Percentiles rank a stretch among this genome's conserved stretches.
Conservation (phyloP, 2,329 filamentous ascomycete genomes). For the Fusarium sp. region DNA sequence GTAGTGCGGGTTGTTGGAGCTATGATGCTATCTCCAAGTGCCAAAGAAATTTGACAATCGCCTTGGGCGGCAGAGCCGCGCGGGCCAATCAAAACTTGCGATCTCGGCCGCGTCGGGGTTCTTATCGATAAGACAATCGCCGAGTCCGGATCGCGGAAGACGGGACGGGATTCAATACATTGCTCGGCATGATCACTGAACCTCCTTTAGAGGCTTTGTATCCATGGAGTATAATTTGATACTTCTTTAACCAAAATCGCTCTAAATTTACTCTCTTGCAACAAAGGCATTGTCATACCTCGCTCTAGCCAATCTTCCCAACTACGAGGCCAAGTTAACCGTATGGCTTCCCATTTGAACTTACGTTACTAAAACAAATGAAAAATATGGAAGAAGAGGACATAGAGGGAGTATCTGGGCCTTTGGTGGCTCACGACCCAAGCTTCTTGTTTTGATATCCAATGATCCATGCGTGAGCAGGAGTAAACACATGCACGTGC, state of each 20-base stretch:
- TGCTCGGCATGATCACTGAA: background rate
- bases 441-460: background rate
- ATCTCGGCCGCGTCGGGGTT: slow-evolving; percentile 34
- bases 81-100: slow-evolving; percentile 21
- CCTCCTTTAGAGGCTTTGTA: background rate
- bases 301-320: background rate
- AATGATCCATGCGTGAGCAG: background rate
- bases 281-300: background rate
- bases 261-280: background rate
- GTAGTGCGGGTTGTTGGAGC: slow-evolving; percentile 14
- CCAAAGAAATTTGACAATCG: slow-evolving; percentile 41
- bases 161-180: background rate
- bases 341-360: background rate
- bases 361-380: background rate
- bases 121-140: slow-evolving; percentile 36
- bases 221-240: background rate
- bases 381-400: background rate
- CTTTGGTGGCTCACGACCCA: background rate
- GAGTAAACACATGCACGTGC: background rate
- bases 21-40: slow-evolving; percentile 45
- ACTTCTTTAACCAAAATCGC: background rate
- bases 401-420: background rate
- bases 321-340: background rate
- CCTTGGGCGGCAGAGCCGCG: slow-evolving; percentile 12
- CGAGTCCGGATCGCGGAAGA: background rate